Evolutionary conservation across 805 yeast species (phyloP).

Genomic region (Suhomyces canberraensis): DNA sequence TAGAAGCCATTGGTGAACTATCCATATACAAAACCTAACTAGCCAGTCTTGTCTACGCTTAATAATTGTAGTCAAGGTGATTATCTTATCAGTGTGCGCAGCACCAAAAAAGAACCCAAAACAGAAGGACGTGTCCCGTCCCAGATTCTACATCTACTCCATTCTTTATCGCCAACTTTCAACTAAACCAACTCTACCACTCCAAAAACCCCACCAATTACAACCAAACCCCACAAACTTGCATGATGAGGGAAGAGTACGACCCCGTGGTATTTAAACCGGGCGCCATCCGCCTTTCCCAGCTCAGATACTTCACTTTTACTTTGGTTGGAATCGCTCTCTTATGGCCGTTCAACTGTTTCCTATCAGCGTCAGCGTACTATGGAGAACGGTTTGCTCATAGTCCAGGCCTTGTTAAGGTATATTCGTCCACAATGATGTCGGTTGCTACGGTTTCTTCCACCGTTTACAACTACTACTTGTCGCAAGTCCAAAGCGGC

Average conservation of each 20-base stretch:
- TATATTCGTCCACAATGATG: constrained; percentile 85
- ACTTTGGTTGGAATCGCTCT: constrained; percentile 70
- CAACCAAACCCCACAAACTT: no score
- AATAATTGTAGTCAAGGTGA: no score
- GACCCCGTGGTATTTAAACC: constrained; percentile 20
- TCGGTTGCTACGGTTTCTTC: constrained; percentile 72
- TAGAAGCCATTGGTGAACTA: no score
- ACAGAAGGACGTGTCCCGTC: no score
- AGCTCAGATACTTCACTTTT: constrained; percentile 54
- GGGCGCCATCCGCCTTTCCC: constrained; percentile 21
- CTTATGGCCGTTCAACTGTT: constrained; percentile 97
- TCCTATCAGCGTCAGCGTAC: constrained; percentile 81
- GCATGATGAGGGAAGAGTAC: constrained; percentile 7
- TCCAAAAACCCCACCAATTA: no score
- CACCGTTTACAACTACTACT: constrained; percentile 52
- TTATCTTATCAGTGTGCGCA: no score
- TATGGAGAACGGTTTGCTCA: constrained; percentile 59
- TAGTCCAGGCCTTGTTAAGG: constrained; percentile 48
- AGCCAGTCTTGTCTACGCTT: no score
- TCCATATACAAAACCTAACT: no score
- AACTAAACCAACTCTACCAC: no score
- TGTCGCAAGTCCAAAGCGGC: constrained; percentile 64
- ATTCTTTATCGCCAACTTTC: no score
- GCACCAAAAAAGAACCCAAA: no score
- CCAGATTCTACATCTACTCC: no score